Evolutionary conservation across 1,284 basidiomycete species (phyloP).

Genomic region (Ceratobasidium sp.): DNA sequence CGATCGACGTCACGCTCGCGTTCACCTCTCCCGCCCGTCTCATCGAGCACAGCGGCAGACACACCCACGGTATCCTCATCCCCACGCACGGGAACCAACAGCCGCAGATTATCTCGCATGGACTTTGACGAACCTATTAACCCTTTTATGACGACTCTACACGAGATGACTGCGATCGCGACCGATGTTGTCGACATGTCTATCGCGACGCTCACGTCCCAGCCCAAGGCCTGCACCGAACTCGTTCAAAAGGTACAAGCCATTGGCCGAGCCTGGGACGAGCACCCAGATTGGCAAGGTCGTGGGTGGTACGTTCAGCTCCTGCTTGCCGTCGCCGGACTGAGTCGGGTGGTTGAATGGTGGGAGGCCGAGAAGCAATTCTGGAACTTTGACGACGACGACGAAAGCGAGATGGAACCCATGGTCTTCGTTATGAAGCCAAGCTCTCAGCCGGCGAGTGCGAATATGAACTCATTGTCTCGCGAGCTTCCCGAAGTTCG

Average conservation of each 20-base stretch:
- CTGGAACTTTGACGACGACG: slow-evolving; percentile 97
- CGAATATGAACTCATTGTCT: slow-evolving; percentile 22
- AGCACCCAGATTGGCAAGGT: slow-evolving; percentile 97
- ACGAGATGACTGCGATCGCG: slow-evolving; percentile 93
- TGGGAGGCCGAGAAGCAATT: slow-evolving; percentile 99
- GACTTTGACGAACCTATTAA: slow-evolving; percentile 57
- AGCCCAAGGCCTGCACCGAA: slow-evolving; percentile 83
- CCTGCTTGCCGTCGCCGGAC: slow-evolving; percentile 92
- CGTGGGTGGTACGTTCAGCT: slow-evolving; percentile 98
- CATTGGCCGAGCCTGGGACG: slow-evolving; percentile 95
- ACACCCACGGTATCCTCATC: slow-evolving; percentile 42
- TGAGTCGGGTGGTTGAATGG: slow-evolving; percentile 98
- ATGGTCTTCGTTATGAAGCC: slow-evolving; percentile 89
- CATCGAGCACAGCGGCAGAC: slow-evolving; percentile 60
- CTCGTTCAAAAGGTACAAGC: slow-evolving; percentile 89
- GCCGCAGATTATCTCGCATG: slow-evolving; percentile 69
- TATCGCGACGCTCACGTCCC: slow-evolving; percentile 80
- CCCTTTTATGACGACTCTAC: slow-evolving; percentile 89
- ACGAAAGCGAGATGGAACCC: slow-evolving; percentile 72
- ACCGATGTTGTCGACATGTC: slow-evolving; percentile 94
- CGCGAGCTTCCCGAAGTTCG: slow-evolving; percentile 35
- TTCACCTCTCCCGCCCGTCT: slow-evolving; percentile 79
- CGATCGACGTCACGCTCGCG: slow-evolving; percentile 94
- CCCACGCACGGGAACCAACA: slow-evolving; percentile 46
- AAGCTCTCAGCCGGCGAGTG: slow-evolving; percentile 54